These are phyloP conservation scores for Thelonectria blattea DNA, from an alignment of 2,329 filamentous ascomycete species.

Conservation along the genomic window DNA sequence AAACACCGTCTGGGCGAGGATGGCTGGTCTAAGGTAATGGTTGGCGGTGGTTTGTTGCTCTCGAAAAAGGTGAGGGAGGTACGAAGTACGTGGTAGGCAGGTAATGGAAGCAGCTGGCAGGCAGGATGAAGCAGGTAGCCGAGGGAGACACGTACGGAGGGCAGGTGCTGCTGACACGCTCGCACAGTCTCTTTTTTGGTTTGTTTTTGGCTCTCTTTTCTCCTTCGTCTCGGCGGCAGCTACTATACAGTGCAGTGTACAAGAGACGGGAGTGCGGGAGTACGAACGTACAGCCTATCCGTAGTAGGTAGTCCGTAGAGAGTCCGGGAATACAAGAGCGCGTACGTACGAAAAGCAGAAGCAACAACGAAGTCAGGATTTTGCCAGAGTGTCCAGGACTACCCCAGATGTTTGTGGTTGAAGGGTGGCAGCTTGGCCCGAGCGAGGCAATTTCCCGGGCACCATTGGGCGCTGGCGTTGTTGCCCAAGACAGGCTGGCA, in stretches of 20 bases:
- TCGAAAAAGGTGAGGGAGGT: too few relatives aligned
- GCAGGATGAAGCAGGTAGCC: constrained; percentile 20
- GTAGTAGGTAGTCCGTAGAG: too few relatives aligned
- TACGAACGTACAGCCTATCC: not conserved
- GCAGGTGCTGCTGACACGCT: not conserved
- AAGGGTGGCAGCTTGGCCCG: constrained; percentile 29
- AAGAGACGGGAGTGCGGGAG: constrained; percentile 1
- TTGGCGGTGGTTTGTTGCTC: not conserved
- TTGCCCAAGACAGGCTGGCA: constrained; percentile 42
- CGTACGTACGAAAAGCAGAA: not conserved
- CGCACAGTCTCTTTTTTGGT: too few relatives aligned
- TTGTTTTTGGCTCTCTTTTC: too few relatives aligned
- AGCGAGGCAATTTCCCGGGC: constrained; percentile 35
- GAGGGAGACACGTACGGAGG: constrained; percentile 13
- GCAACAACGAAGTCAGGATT: constrained; percentile 10
- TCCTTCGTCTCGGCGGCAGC: too few relatives aligned
- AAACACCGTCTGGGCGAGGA: constrained; percentile 12
- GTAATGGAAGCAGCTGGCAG: not conserved
- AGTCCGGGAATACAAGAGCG: not conserved
- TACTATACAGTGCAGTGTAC: constrained; percentile 2
- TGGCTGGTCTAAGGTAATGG: constrained; percentile 8
- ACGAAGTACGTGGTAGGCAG: not conserved
- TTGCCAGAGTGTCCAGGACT: constrained; percentile 32
- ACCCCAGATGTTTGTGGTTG: constrained; percentile 38
- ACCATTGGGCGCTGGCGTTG: constrained; percentile 44